phyloP scores from a whole-genome alignment of 2,329 filamentous ascomycete species.

The Fusarium transvaalense region DNA sequence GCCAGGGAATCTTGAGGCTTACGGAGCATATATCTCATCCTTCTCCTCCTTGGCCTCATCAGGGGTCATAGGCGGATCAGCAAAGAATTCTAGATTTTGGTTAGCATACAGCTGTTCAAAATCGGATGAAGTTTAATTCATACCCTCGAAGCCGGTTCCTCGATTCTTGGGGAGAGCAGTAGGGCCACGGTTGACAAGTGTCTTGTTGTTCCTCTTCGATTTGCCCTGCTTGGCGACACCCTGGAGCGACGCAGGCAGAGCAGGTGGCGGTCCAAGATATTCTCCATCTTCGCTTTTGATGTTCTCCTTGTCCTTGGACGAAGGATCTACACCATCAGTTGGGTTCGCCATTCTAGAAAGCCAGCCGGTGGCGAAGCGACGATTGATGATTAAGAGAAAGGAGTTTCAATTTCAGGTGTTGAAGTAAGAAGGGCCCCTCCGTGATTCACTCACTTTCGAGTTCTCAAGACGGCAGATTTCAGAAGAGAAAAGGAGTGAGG shows the following conservation, averaged over 20 bases:
- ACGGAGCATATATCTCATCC: constrained; percentile 74
- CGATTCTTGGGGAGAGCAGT: constrained; percentile 59
- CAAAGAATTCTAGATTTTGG: constrained; percentile 71
- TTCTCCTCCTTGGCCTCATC: constrained; percentile 74
- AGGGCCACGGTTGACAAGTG: constrained; percentile 51
- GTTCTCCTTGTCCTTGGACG: not conserved
- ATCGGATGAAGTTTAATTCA: not conserved
- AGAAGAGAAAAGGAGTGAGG: not conserved
- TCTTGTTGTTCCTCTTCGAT: constrained; percentile 31
- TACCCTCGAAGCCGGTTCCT: constrained; percentile 78
- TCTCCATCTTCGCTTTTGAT: not conserved
- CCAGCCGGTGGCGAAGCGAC: not conserved
- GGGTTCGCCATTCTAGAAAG: constrained; percentile 3
- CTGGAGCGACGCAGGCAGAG: constrained; percentile 25
- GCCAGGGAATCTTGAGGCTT: constrained; percentile 50
- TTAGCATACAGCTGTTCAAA: not conserved
- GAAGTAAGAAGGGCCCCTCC: not conserved
- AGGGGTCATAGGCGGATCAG: constrained; percentile 82
- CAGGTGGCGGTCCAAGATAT: not conserved
- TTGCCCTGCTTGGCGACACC: constrained; percentile 42
- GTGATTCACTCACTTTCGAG: constrained; percentile 15
- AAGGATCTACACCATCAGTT: not conserved
- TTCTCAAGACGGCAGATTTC: too few relatives aligned
- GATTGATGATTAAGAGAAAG: not conserved
- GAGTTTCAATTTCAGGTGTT: not conserved